Conservation (phyloP, 352 stramenopile species). For the Globisporangium lucens region DNA sequence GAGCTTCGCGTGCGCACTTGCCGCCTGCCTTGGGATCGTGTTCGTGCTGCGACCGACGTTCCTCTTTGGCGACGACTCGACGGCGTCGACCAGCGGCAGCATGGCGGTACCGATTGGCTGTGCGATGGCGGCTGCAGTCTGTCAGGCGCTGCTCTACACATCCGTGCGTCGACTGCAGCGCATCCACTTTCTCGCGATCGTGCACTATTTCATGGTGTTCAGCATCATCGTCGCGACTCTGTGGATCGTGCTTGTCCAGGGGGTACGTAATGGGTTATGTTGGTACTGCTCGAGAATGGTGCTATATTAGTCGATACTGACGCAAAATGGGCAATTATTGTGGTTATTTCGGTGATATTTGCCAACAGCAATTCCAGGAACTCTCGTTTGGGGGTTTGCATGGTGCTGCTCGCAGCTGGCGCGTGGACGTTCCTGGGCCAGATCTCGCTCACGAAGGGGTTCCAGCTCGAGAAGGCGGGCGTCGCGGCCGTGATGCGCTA, state of each 20-base stretch:
- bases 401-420: conserved; percentile 41
- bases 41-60: conserved; percentile 39
- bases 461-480: conserved; percentile 68
- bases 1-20: conserved; percentile 28
- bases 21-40: conserved; percentile 32
- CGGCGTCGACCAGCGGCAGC: conserved; percentile 5
- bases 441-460: conserved; percentile 59
- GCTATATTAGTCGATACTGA: neutral
- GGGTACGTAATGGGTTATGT: conserved; percentile 20
- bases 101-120: conserved; percentile 32
- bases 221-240: conserved; percentile 33
- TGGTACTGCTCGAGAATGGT: conserved; percentile 5
- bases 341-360: neutral
- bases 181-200: conserved; percentile 43
- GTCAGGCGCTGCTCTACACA: conserved; percentile 53
- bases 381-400: conserved; percentile 37
- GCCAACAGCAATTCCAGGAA: conserved; percentile 8
- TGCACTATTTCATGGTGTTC: conserved; percentile 62
- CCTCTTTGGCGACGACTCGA: conserved; percentile 35
- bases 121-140: conserved; percentile 34
- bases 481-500: conserved; percentile 69
- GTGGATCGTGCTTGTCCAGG: conserved; percentile 41
- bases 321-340: neutral
- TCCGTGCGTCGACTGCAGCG: conserved; percentile 43
- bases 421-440: conserved; percentile 51